Evolutionary conservation across 805 yeast species (phyloP).

Genomic region (Lipomyces oligophaga): DNA sequence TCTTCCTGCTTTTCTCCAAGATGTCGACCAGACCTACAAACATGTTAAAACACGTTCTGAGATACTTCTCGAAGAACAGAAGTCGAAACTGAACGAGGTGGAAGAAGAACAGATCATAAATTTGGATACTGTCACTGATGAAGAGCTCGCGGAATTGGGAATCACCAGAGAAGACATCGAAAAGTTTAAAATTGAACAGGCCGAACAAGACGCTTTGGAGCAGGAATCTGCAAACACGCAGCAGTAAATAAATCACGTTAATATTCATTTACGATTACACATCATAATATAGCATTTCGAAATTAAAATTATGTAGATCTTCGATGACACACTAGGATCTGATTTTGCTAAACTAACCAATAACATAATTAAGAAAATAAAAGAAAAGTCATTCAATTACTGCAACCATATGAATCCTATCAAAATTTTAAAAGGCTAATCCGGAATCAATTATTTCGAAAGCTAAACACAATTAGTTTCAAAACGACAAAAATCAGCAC

Average conservation of each 20-base stretch:
- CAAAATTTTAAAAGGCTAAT: neutral
- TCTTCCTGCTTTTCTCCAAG: slow-evolving; percentile 61
- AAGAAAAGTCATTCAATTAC: neutral
- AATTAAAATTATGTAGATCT: no score
- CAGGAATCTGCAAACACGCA: no score
- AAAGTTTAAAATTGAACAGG: slow-evolving; percentile 16
- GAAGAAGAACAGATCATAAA: slow-evolving; percentile 43
- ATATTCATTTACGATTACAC: no score
- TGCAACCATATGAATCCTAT: neutral
- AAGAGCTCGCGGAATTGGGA: slow-evolving; percentile 18
- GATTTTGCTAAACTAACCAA: no score
- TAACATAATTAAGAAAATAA: no score
- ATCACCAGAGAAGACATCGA: slow-evolving; percentile 24
- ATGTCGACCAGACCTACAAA: slow-evolving; percentile 64
- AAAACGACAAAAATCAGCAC: neutral
- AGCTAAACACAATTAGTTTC: slow-evolving; percentile 1
- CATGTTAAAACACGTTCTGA: slow-evolving; percentile 78
- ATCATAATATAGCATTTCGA: no score
- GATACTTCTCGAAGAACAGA: slow-evolving; percentile 54
- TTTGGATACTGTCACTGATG: slow-evolving; percentile 20
- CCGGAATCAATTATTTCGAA: slow-evolving; percentile 5
- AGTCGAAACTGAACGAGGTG: slow-evolving; percentile 34
- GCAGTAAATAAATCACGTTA: no score
- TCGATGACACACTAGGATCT: no score
- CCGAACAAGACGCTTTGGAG: slow-evolving; percentile 18